Evolutionary conservation across 129 eudicot species (phyloP).

Genomic region (Chrysanthemum seticuspe): DNA sequence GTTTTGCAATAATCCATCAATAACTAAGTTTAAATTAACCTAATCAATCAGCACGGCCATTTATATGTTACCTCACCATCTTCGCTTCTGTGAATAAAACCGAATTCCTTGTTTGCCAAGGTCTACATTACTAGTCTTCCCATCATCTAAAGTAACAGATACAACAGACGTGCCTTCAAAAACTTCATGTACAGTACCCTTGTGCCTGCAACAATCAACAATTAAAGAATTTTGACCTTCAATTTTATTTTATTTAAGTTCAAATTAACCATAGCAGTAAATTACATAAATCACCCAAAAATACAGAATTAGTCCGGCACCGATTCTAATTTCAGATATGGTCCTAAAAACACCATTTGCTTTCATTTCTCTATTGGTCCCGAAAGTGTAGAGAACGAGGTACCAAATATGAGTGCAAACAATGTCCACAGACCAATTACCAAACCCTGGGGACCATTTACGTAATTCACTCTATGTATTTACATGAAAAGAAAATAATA

Average conservation of each 20-base stretch:
- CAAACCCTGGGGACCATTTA: too few species aligned
- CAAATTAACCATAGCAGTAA: background rate
- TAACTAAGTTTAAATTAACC: background rate
- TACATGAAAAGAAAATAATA: too few species aligned
- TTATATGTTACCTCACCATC: constrained; percentile 19
- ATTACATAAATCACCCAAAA: background rate
- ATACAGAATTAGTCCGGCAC: too few species aligned
- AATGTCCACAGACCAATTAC: too few species aligned
- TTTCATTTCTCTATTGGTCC: too few species aligned
- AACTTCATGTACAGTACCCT: constrained; percentile 69
- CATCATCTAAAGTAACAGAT: constrained; percentile 81
- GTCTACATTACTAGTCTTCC: constrained; percentile 63
- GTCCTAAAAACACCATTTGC: too few species aligned
- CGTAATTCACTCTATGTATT: too few species aligned
- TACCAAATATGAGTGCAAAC: too few species aligned
- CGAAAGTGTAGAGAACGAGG: too few species aligned
- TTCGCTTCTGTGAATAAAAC: constrained; percentile 71
- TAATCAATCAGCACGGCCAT: too few species aligned
- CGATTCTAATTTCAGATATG: too few species aligned
- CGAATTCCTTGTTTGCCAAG: constrained; percentile 90
- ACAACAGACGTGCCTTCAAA: constrained; percentile 56
- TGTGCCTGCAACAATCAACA: constrained; percentile 54
- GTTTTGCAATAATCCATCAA: background rate
- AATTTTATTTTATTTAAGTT: background rate
- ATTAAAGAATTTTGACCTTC: background rate